Evolutionary conservation across 257 asterid genomes (phyloP), one percentile per base, ranked within the genome.

Genomic region (Solanum pimpinellifolium): DNA sequence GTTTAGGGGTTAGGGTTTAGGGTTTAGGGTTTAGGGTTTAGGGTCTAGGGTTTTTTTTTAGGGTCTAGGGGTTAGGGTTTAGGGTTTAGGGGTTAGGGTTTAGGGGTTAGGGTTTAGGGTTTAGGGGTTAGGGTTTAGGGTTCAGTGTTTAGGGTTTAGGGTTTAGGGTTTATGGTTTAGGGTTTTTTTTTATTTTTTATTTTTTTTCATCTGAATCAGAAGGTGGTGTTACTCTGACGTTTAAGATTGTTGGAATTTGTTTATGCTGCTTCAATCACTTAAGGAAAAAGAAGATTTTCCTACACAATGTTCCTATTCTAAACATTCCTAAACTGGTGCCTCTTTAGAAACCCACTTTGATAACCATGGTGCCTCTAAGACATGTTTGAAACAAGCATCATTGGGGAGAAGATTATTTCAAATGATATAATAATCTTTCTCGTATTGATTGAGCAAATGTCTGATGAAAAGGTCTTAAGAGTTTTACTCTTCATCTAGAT

Each of bases 401-500:
- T 18, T 18, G 62, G 62, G 66, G 31, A 47, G 42, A 29, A 49
- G 20, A 78, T 27, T 46, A 47, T 80, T 80, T 80, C 42, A 16
- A 47, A 47, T 7, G 84, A 46, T 18, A 27, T 25, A 20, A 47
- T 46, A 35, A 27, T 4, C 62, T 47, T 5, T 15, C 42, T 47
- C 68, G 18, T 46, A 80, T 4, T 39, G 12, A 47, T 78, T 27
- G 18, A 18, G 11, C 7, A 41, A n/a, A n/a, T 76, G 83, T 76
- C 84, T 77, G 66, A 46, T 78, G 84, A 78, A 44, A 78, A 27
- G 27, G 42, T 47, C 68, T 9, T 9, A 15, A 9, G 27, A 46
- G 35, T 70, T 59, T 65, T 83, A 91, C 59, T 90, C 90, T 46
- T 76, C 56, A n/a, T 88, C 90, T 35, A 92, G 89, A 86, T 92